Base-by-base conservation (phyloP, 129 eudicot genomes). In the Deinandra increscens region DNA sequence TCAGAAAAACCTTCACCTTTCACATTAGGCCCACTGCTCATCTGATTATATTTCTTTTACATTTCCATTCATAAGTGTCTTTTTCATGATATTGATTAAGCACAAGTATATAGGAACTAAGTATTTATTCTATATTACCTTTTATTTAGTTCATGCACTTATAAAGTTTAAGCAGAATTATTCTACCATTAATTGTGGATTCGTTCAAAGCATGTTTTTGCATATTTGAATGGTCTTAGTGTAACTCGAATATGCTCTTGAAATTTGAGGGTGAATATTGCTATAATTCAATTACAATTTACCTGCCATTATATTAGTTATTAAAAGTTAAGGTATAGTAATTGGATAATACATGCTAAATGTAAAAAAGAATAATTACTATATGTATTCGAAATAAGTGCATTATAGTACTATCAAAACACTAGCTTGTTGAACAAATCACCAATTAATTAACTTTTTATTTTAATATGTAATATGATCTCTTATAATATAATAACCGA, bases 211-310 rank as follows among this genome's bases (percentile, higher is more conserved):
- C 43, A 66, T 66, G 31, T 55, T 22, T n/a, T n/a, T 55, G 36
- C 61, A 22, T 59, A 66, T 75, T 56, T 75, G 74, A 66, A 66
- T 20, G 79, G 73, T 23, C 53, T 75, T 22, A 18, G 68, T 66
- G 60, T 66, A 68, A 14, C 36, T 50, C 11, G 11, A 41, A 43
- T 17, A 37, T 44, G 34, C 54, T 29, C 50, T 68, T 6, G 36
- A 49, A 9, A 19, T 50, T 50, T 55, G 62, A 22, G 36, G 37
- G 36, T 55, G 61, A 55, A 55, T 55, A 55, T 53, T 50, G 59
- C 10, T 18, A 4, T 22, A 53, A 19, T 53, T 53, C 12, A 19
- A 53, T 51, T 31, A 9, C 7, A 51, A 19, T 51, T 18, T 51
- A 45, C 51, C 2, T 8, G 26, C 29, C 19, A 51, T 26, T 26